Evolutionary conservation across 371 early-diverging fungal species (phyloP).

Genomic region (Mortierella sp.): DNA sequence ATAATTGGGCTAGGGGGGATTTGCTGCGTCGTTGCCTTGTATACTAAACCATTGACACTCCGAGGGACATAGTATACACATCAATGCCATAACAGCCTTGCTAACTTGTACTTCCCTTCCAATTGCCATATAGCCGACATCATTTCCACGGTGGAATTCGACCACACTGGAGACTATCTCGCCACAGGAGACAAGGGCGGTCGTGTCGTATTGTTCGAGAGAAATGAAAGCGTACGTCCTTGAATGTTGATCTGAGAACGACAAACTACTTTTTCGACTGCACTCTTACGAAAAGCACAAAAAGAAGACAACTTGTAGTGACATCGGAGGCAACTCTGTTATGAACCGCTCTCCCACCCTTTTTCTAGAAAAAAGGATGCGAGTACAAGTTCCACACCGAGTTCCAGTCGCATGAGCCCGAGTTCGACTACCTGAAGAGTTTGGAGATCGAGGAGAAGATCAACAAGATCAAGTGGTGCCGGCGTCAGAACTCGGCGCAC

Average conservation of each 20-base stretch:
- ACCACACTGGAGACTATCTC: constrained; percentile 96
- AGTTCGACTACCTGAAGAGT: constrained; percentile 99
- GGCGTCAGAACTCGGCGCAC: constrained; percentile 94
- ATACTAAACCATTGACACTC: neutral
- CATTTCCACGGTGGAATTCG: constrained; percentile 98
- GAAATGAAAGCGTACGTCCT: constrained; percentile 91
- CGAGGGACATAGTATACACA: neutral
- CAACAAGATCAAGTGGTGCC: constrained; percentile 98
- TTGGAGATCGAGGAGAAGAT: constrained; percentile 99
- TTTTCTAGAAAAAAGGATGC: constrained; percentile 94
- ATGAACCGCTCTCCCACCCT: constrained; percentile 23
- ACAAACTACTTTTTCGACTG: neutral
- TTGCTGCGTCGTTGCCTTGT: neutral
- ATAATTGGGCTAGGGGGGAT: neutral
- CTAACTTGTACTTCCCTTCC: neutral
- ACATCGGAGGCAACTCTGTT: constrained; percentile 1
- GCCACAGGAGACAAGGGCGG: constrained; percentile 99
- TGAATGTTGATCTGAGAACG: constrained; percentile 1
- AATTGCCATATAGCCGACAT: constrained; percentile 87
- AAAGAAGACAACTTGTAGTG: constrained; percentile 5
- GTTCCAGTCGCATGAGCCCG: constrained; percentile 99
- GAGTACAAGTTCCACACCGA: constrained; percentile 99
- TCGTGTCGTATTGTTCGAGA: constrained; percentile 96
- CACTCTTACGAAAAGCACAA: neutral
- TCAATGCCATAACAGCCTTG: neutral